Percentiles rank a stretch among this genome's conserved stretches.
Conservation (phyloP, 2,329 filamentous ascomycete species). For the Geosmithia putterillii region DNA sequence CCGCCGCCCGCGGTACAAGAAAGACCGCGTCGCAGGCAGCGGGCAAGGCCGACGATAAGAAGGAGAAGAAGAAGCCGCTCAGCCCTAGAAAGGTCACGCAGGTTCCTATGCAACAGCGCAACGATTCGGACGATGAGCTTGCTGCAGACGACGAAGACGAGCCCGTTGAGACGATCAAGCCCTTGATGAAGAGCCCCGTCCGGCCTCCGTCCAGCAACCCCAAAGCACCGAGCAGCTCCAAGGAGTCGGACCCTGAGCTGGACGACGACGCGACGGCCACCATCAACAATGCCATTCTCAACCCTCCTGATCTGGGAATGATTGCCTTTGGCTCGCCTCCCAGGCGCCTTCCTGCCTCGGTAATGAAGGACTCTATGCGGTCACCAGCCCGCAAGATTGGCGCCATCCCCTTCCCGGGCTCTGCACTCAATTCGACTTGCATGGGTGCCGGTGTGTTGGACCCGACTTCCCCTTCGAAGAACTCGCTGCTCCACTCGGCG, state of each 20-base stretch:
- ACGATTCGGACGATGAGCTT: constrained; percentile 47
- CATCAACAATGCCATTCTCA: constrained; percentile 14
- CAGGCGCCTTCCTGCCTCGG: constrained; percentile 37
- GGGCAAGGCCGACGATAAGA: constrained; percentile 13
- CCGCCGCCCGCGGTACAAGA: constrained; percentile 20
- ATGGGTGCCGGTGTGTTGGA: constrained; percentile 5
- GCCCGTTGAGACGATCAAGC: constrained; percentile 33
- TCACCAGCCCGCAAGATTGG: constrained; percentile 38
- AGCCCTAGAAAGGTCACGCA: constrained; percentile 55
- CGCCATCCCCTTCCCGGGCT: constrained; percentile 15
- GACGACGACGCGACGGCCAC: constrained; percentile 8
- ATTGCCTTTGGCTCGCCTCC: constrained; percentile 40
- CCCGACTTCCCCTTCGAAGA: constrained; percentile 21
- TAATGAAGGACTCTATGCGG: constrained; percentile 41
- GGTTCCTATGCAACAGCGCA: constrained; percentile 30
- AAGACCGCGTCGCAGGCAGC: constrained; percentile 16
- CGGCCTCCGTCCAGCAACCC: constrained; percentile 26
- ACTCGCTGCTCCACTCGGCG: constrained; percentile 32
- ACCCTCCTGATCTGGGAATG: constrained; percentile 21
- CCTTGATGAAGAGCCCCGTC: constrained; percentile 42
- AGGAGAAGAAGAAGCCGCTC: constrained; percentile 35
- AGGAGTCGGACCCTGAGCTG: constrained; percentile 5
- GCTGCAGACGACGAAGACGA: constrained; percentile 33
- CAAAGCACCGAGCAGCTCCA: constrained; percentile 3
- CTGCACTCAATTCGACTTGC: constrained; percentile 15